Evolutionary conservation across 2,329 filamentous ascomycete genomes (phyloP).

Genomic region (Colletotrichum tanaceti): DNA sequence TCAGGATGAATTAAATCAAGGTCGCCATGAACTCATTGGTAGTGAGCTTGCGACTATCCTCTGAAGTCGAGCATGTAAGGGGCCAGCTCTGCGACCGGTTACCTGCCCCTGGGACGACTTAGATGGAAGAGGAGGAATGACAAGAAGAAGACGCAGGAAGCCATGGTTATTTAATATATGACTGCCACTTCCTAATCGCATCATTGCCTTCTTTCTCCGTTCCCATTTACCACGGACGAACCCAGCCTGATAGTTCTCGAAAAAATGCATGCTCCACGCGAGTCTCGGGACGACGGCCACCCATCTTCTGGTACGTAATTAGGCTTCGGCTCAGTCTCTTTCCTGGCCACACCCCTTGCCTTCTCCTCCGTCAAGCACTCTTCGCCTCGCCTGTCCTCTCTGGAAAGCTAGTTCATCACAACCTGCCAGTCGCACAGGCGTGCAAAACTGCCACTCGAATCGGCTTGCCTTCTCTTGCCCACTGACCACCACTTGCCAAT

Average conservation of each 20-base stretch:
- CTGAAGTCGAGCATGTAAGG: slow-evolving; percentile 18
- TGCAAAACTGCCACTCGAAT: slow-evolving; percentile 34
- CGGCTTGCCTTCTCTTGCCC: slow-evolving; percentile 33
- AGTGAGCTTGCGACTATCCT: slow-evolving; percentile 21
- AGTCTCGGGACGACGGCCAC: slow-evolving; percentile 33
- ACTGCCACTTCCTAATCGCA: slow-evolving; percentile 30
- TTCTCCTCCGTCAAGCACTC: slow-evolving; percentile 4
- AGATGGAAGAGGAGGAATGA: slow-evolving; percentile 9
- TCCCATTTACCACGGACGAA: slow-evolving; percentile 14
- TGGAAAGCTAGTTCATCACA: slow-evolving; percentile 32
- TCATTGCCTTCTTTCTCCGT: slow-evolving; percentile 6
- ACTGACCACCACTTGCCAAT: slow-evolving; percentile 32
- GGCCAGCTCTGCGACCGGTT: slow-evolving; percentile 10
- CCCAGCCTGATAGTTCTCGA: slow-evolving; percentile 33
- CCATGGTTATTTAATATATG: slow-evolving; percentile 21
- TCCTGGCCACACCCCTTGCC: slow-evolving; percentile 26
- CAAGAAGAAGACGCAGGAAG: slow-evolving; percentile 20
- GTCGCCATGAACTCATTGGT: no score
- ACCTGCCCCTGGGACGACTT: slow-evolving; percentile 17
- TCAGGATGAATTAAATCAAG: slow-evolving; percentile 18
- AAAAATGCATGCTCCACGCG: slow-evolving; percentile 38
- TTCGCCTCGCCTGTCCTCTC: slow-evolving; percentile 17
- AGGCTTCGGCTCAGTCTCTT: slow-evolving; percentile 28
- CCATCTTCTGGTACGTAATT: slow-evolving; percentile 39
- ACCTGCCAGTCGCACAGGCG: slow-evolving; percentile 15